Evolutionary conservation across 768 basidiomycete genomes (phyloP).

Genomic region (Lentinula detonsa): DNA sequence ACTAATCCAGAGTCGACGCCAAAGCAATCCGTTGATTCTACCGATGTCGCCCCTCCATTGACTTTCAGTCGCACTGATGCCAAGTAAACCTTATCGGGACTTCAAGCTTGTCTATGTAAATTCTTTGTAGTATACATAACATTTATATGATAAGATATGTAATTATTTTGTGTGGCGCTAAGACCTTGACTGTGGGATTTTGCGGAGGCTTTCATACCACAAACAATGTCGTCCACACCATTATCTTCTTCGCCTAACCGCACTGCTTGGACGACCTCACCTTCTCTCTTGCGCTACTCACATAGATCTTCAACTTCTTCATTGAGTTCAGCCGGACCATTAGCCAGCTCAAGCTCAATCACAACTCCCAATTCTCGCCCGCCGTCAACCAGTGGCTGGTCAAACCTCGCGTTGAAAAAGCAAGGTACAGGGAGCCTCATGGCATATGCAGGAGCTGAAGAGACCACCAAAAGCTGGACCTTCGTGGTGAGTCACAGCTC

Average conservation of each 20-base stretch:
- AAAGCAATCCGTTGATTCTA: background rate
- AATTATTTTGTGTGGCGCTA: background rate
- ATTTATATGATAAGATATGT: background rate
- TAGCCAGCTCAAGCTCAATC: background rate
- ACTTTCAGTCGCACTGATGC: background rate
- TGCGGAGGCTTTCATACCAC: background rate
- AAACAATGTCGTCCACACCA: conserved; percentile 6
- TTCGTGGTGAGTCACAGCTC: conserved; percentile 43
- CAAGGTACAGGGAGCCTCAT: conserved; percentile 18
- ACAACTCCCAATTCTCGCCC: conserved; percentile 16
- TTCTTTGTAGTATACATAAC: background rate
- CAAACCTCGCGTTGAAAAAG: conserved; percentile 15
- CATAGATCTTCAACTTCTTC: conserved; percentile 19
- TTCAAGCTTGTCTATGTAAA: background rate
- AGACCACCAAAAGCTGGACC: conserved; percentile 57
- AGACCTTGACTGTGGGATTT: background rate
- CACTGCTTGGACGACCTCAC: conserved; percentile 46
- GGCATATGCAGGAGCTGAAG: conserved; percentile 23
- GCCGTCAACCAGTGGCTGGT: conserved; percentile 12
- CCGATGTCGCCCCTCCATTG: background rate
- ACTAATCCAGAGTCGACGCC: background rate
- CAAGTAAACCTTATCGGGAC: background rate
- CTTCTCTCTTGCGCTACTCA: conserved; percentile 17
- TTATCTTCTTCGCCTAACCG: conserved; percentile 41
- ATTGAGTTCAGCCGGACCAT: conserved; percentile 12